Evolutionary conservation across 176 grass and related monocot species (phyloP).

Genomic region (Miscanthus lutarioriparius): DNA sequence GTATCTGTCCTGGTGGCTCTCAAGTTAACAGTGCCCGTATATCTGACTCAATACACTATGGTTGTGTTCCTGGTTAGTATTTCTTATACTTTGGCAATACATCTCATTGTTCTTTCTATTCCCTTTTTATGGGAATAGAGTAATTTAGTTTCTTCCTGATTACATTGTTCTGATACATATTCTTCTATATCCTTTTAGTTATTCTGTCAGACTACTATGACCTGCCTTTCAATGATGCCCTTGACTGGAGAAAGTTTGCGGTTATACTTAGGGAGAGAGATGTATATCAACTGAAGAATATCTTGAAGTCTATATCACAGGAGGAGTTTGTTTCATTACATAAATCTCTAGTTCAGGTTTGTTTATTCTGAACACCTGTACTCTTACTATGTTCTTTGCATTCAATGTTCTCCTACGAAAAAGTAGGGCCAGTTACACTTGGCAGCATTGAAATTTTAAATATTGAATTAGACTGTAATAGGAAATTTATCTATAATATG

Average conservation of each 20-base stretch:
- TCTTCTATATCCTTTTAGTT: slow-evolving; percentile 49
- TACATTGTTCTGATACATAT: slow-evolving; percentile 27
- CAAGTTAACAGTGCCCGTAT: slow-evolving; percentile 98
- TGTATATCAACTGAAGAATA: slow-evolving; percentile 79
- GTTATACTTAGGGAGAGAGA: slow-evolving; percentile 84
- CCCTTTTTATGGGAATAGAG: neutral
- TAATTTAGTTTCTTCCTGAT: slow-evolving; percentile 1
- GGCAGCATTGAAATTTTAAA: neutral
- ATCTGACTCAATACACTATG: slow-evolving; percentile 96
- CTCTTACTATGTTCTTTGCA: neutral
- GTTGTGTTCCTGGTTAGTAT: slow-evolving; percentile 89
- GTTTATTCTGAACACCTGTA: neutral
- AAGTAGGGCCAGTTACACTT: neutral
- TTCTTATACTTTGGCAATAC: slow-evolving; percentile 8
- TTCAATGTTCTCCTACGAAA: neutral
- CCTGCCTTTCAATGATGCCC: slow-evolving; percentile 60
- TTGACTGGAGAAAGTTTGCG: slow-evolving; percentile 80
- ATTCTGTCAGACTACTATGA: slow-evolving; percentile 84
- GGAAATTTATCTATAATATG: slow-evolving; percentile 7
- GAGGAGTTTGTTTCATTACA: slow-evolving; percentile 78
- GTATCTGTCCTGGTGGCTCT: slow-evolving; percentile 97
- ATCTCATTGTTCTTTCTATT: slow-evolving; percentile 2
- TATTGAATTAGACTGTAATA: neutral
- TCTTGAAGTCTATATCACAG: slow-evolving; percentile 79
- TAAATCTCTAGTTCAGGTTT: slow-evolving; percentile 68